Evolutionary conservation across 345 rosid species (phyloP), one percentile per base, ranked within the genome.

Genomic region (Cardamine chenopodiifolia): DNA sequence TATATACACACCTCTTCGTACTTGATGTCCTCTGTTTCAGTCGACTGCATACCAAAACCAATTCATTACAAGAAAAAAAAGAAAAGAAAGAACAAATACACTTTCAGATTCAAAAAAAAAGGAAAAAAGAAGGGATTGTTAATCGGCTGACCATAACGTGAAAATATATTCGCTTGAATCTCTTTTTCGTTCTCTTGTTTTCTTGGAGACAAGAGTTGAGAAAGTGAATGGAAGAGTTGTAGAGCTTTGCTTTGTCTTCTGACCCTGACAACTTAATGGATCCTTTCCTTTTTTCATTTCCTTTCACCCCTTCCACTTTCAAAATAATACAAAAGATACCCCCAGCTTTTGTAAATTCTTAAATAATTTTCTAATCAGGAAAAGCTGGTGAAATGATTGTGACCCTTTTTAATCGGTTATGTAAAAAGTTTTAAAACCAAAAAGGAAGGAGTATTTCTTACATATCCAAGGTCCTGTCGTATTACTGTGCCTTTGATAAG

Each of bases 1-100:
- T 17, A 25, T 4, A 44, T 29, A 19, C 64, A 64, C 1, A 77
- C 80, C 71, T 77, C 80, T 35, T 47, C 67, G 44, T 77, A 77
- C 13, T 56, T 77, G 53, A 77, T 47, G 19, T 29, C 35, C 8
- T 70, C 66, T 54, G 71, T 56, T 56, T 45, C 71, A 77, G 1
- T 55, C n/a, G 60, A 34, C 76, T 77, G 44, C 66, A 47, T 15
- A 62, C 49, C 57, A 44, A 61, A 73, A 45, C 29, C 50, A 73
- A 44, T 31, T 23, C 31, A 65, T 66, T 32, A 32, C 0, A 64
- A 19, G 28, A 18, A 13, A 28, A 28, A 1, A 20, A 31, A 0
- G 60, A 22, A 15, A 11, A 17, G 3, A 5, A 68, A 62, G 22
- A 13, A 68, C 50, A 62, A 20, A 19, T 23, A 20, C 14, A 72